A percentile compares a stretch with the other conserved stretches of the same genome.
phyloP scores from a whole-genome alignment of 345 rosid species.

The Moricandia arvensis region DNA sequence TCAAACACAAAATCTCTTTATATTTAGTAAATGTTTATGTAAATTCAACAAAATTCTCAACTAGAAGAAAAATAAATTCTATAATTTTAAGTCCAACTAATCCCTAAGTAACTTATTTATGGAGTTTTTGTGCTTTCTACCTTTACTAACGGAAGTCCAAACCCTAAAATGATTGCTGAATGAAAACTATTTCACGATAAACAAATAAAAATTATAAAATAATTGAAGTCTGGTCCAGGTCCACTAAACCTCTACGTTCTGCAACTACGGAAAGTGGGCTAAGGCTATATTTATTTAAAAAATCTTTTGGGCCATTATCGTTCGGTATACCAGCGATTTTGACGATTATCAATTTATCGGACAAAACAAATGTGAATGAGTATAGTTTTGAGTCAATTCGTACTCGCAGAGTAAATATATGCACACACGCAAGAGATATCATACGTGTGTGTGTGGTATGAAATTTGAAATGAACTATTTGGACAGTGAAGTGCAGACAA shows the following conservation, averaged over 20 bases:
- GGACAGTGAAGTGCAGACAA: constrained; percentile 32
- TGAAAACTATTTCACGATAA: neutral
- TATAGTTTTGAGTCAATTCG: neutral
- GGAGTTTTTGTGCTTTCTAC: neutral
- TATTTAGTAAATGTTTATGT: neutral
- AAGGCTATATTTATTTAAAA: neutral
- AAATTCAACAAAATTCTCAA: neutral
- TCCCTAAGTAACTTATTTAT: neutral
- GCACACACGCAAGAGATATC: neutral
- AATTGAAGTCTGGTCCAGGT: neutral
- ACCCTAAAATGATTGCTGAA: neutral
- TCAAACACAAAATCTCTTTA: neutral
- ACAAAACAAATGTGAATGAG: neutral
- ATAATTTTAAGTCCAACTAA: neutral
- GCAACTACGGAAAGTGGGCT: neutral
- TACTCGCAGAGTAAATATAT: neutral
- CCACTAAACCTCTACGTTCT: neutral
- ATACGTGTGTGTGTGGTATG: neutral
- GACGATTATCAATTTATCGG: too few species aligned
- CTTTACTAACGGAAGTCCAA: neutral
- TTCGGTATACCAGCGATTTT: neutral
- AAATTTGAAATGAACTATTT: constrained; percentile 31
- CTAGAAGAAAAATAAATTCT: neutral
- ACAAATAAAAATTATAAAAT: neutral
- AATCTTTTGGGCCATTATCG: neutral